These are phyloP conservation scores for Rostrohypoxylon terebratum DNA, from an alignment of 495 filamentous ascomycete species.

Conservation along the genomic window DNA sequence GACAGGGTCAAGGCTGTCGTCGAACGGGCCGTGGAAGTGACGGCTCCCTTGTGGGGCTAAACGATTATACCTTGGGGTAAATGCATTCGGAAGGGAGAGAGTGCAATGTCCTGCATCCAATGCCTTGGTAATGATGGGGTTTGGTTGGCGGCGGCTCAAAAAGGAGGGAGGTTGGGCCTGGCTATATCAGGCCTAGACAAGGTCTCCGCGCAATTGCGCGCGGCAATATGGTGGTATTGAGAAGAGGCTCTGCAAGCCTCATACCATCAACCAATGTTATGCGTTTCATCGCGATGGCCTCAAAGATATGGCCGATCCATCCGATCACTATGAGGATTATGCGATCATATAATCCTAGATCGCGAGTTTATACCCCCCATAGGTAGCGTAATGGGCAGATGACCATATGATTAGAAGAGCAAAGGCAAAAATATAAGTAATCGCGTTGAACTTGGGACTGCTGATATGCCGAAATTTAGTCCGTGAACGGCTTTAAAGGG, in stretches of 20 bases:
- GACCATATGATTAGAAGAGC: not conserved
- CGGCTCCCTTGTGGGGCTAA: conserved; percentile 75
- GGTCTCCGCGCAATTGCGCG: conserved; percentile 5
- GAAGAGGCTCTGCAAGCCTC: conserved; percentile 9
- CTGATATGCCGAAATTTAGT: not conserved
- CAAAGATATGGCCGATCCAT: not conserved
- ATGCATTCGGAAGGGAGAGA: conserved; percentile 1
- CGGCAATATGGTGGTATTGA: not conserved
- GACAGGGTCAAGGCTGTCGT: conserved; percentile 89
- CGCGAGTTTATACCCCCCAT: conserved; percentile 4
- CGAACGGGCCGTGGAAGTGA: conserved; percentile 90
- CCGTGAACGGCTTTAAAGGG: not conserved
- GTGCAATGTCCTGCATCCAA: not conserved
- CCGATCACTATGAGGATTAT: not conserved
- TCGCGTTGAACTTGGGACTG: not conserved
- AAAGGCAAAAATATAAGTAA: not conserved
- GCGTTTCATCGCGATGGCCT: not conserved
- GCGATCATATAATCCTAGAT: not conserved
- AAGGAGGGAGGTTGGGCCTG: not conserved
- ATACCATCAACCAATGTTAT: not conserved
- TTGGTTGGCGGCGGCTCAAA: not conserved
- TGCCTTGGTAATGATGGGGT: not conserved
- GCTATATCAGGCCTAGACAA: not conserved
- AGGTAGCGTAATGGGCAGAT: not conserved
- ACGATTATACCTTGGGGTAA: not conserved